Evolutionary conservation across 139 green algal species (phyloP), one percentile per base, ranked within the genome.

Genomic region (Diplosphaera chodatii): DNA sequence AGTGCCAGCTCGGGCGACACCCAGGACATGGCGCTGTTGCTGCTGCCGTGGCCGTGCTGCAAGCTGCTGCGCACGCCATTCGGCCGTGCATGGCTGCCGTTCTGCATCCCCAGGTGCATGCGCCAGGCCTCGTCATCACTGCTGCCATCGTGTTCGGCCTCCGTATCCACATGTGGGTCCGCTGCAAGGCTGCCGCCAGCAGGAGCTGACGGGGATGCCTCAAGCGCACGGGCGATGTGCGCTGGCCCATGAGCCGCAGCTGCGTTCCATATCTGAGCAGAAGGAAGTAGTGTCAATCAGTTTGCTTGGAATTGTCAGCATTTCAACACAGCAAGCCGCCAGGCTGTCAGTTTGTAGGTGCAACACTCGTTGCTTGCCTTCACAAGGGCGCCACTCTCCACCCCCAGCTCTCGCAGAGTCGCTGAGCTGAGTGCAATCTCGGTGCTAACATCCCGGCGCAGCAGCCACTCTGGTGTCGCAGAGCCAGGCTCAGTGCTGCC

Each of bases 1-100:
- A 80, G 65, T 13, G 81, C 78, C 10, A 84, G n/a, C 15, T 76
- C 25, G 1, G 81, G 81, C 1, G 81, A 16, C 20, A 86, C 37
- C 23, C 71, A 77, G 1, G 72, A 65, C 48, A 18, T 59, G 48
- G 13, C 18, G 16, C 4, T 59, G 48, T 10, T 18, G 13, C 16
- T 10, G 37, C 37, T 10, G 37, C 37, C 10, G 37, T 48, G 37
- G 8, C 37, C 6, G 10, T 48, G 37, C 37, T 48, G 37, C n/a
- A n/a, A n/a, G 48, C 48, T 18, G 8, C 18, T 25, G 16, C 13
- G 16, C 8, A 59, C 16, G 10, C 48, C 48, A 59, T 59, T 59
- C 18, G 37, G 8, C 37, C 25, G 48, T 5, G 18, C 10, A 18
- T 18, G 48, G 16, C 48, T 25, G 48, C 48, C 48, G 48, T 59